Evolutionary conservation across 176 grass and related monocot species (phyloP).

Genomic region (maize (Zea mays)): Zm-B73-REFERENCE-NAM-5.0 NC_050100.1:47126001-47126500

Average conservation of each 20-base stretch:
- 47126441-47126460: neutral
- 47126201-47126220: slow-evolving; percentile 54
- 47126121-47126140: slow-evolving; percentile 93
- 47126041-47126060: slow-evolving; percentile 62
- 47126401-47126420: neutral
- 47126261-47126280: slow-evolving; percentile 58
- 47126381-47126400: neutral
- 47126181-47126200: slow-evolving; percentile 7
- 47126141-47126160: slow-evolving; percentile 85
- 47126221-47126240: slow-evolving; percentile 53
- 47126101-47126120: slow-evolving; percentile 70
- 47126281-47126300: slow-evolving; percentile 57
- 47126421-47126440: neutral
- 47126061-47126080: slow-evolving; percentile 55
- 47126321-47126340: slow-evolving; percentile 7
- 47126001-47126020: slow-evolving; percentile 61
- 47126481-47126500: neutral
- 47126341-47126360: neutral
- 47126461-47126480: neutral
- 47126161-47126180: slow-evolving; percentile 64
- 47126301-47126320: slow-evolving; percentile 15
- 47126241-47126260: slow-evolving; percentile 59
- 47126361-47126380: neutral
- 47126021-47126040: slow-evolving; percentile 67
- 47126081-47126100: slow-evolving; percentile 82